phyloP scores from a whole-genome alignment of 768 basidiomycete species.

The Hericium rajendrae region DNA sequence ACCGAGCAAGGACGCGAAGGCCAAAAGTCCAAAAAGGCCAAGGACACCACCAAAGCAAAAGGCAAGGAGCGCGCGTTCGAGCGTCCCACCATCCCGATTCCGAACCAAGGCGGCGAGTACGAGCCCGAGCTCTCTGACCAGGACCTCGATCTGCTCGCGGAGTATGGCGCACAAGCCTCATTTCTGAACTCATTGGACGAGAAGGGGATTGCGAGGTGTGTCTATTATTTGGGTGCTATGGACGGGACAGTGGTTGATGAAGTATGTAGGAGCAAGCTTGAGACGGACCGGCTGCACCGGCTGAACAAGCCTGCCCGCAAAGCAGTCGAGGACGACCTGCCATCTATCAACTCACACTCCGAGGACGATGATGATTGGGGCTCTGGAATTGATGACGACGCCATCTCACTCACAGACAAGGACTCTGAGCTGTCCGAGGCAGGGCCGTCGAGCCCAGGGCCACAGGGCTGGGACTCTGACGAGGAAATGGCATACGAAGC shows the following conservation, averaged over 20 bases:
- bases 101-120: slow-evolving; percentile 37
- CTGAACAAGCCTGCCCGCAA: slow-evolving; percentile 48
- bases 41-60: slow-evolving; percentile 29
- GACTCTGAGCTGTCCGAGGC: slow-evolving; percentile 26
- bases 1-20: slow-evolving; percentile 14
- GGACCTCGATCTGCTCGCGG: slow-evolving; percentile 54
- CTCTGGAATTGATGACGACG: slow-evolving; percentile 25
- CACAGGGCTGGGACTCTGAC: slow-evolving; percentile 33
- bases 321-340: slow-evolving; percentile 45
- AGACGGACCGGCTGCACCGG: slow-evolving; percentile 61
- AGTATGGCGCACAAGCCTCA: slow-evolving; percentile 49
- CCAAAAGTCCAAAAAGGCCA: not conserved
- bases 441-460: slow-evolving; percentile 15
- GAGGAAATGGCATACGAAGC: slow-evolving; percentile 71
- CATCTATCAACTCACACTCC: slow-evolving; percentile 58
- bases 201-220: slow-evolving; percentile 73
- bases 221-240: slow-evolving; percentile 4
- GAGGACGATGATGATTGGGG: slow-evolving; percentile 48
- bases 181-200: slow-evolving; percentile 71
- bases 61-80: slow-evolving; percentile 54
- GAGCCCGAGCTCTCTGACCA: slow-evolving; percentile 49
- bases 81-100: slow-evolving; percentile 53
- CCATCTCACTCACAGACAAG: slow-evolving; percentile 10
- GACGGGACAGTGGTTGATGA: slow-evolving; percentile 1
- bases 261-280: slow-evolving; percentile 68